phyloP scores from a whole-genome alignment of 108 stramenopile species.

The Nitzschia sp. region DNA sequence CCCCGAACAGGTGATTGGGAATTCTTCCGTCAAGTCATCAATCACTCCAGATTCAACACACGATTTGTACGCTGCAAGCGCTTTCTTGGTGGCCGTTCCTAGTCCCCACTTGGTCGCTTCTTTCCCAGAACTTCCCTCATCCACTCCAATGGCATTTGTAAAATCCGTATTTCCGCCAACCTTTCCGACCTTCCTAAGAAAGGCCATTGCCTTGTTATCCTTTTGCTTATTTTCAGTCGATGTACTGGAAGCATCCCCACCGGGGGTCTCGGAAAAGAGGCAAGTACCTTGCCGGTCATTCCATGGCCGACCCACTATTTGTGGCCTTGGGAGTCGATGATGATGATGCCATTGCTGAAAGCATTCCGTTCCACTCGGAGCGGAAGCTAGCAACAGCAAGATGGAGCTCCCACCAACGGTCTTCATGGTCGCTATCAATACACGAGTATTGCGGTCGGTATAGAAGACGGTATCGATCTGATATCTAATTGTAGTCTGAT shows the following conservation, averaged over 20 bases:
- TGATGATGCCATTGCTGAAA: too few species aligned
- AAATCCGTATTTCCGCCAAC: constrained; percentile 77
- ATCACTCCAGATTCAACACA: constrained; percentile 61
- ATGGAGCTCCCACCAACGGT: too few species aligned
- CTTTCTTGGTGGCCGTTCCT: constrained; percentile 52
- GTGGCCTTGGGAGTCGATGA: too few species aligned
- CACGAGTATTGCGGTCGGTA: too few species aligned
- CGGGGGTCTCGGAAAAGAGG: too few species aligned
- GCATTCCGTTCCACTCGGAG: not conserved
- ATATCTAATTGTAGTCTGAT: too few species aligned
- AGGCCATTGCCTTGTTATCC: constrained; percentile 79
- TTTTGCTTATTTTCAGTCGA: constrained; percentile 9
- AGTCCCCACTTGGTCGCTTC: not conserved
- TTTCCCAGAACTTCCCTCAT: constrained; percentile 64
- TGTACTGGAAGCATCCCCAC: not conserved
- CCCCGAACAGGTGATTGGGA: constrained; percentile 75
- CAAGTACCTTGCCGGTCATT: too few species aligned
- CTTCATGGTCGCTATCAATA: too few species aligned
- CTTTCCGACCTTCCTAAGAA: constrained; percentile 60
- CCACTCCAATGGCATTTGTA: constrained; percentile 66
- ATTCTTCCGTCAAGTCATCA: constrained; percentile 72
- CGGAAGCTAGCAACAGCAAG: not conserved
- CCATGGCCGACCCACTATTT: too few species aligned
- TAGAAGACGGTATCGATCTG: too few species aligned
- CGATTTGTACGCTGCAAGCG: constrained; percentile 47